Evolutionary conservation across 2,329 filamentous ascomycete species (phyloP), one percentile per base, ranked within the genome.

Genomic region (Grosmannia huntii): DNA sequence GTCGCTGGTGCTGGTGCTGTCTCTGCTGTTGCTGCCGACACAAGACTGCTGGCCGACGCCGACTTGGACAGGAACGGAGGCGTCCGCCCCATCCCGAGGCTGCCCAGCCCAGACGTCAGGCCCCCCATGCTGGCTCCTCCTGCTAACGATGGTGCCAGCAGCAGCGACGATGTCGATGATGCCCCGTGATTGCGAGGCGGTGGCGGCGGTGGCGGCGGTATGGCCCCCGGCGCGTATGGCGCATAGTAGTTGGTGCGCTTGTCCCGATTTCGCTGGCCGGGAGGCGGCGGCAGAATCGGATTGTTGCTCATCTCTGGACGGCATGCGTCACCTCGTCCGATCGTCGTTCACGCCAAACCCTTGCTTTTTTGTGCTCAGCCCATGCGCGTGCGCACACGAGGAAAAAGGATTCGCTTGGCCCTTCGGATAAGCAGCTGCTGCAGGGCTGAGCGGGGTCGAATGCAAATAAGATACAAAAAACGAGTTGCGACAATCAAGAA

Each of bases 231-330:
- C 12, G 79, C 78, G 65, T 80, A 78, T 62, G 70, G 76, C 57
- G 77, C 80, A 66, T 80, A 81, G 67, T 81, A 79, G 65, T 76
- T 79, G 62, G 77, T 73, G 65, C 78, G 81, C 9, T 27, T 55
- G 5, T 53, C 51, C 31, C 51, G 27, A n/a, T 61, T 52, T 19
- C 56, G 41, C 49, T 58, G 61, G 11, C 50, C 38, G 16, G 56
- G 57, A n/a, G 55, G 38, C 27, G 48, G 27, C 38, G 59, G 59
- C 51, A 56, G 57, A 4, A 60, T 23, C n/a, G 57, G 44, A 31
- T 51, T 60, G 44, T 55, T 60, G 49, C 53, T 63, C 57, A 59
- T 62, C n/a, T 52, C 6, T n/a, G 9, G 25, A 21, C 28, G n/a
- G 25, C 25, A 2, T 12, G 21, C n/a, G 19, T 9, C 28, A 12